Conservation (phyloP, 768 basidiomycete genomes). For the Trametes maxima region DNA sequence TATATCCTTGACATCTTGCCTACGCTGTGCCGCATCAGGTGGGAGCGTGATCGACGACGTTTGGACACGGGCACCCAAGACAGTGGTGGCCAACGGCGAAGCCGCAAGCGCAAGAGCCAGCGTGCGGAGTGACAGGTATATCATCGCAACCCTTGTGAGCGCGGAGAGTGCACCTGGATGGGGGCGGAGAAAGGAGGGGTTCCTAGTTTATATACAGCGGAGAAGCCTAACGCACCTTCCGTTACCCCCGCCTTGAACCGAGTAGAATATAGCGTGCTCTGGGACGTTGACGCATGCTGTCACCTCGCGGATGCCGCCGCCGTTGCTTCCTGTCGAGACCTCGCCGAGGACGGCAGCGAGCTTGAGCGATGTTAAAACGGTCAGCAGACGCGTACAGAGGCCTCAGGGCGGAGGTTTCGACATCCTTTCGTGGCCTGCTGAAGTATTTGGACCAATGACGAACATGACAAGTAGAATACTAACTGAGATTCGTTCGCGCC, state of each 20-base stretch:
- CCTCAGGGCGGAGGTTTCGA: slow-evolving; percentile 1
- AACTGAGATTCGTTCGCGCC: neutral
- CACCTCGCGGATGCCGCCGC: slow-evolving; percentile 7
- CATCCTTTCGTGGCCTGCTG: slow-evolving; percentile 3
- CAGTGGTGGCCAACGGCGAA: slow-evolving; percentile 14
- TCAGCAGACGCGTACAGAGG: neutral
- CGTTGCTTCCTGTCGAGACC: neutral
- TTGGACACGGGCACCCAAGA: slow-evolving; percentile 47
- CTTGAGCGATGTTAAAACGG: slow-evolving; percentile 4
- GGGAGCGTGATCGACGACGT: slow-evolving; percentile 47
- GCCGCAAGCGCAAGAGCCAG: slow-evolving; percentile 20
- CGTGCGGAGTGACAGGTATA: slow-evolving; percentile 16
- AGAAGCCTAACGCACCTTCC: slow-evolving; percentile 2
- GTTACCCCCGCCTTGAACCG: slow-evolving; percentile 2
- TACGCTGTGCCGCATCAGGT: slow-evolving; percentile 36
- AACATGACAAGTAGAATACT: neutral
- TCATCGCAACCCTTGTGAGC: slow-evolving; percentile 11
- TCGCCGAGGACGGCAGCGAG: neutral
- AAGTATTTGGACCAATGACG: slow-evolving; percentile 4
- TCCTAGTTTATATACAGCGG: slow-evolving; percentile 7
- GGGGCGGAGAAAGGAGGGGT: slow-evolving; percentile 2
- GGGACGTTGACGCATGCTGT: slow-evolving; percentile 1
- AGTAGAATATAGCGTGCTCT: slow-evolving; percentile 7
- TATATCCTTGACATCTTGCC: slow-evolving; percentile 47
- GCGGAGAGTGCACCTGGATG: neutral